phyloP scores from a whole-genome alignment of 192 early-diverging fungal genomes.

The Backusella westeae region DNA sequence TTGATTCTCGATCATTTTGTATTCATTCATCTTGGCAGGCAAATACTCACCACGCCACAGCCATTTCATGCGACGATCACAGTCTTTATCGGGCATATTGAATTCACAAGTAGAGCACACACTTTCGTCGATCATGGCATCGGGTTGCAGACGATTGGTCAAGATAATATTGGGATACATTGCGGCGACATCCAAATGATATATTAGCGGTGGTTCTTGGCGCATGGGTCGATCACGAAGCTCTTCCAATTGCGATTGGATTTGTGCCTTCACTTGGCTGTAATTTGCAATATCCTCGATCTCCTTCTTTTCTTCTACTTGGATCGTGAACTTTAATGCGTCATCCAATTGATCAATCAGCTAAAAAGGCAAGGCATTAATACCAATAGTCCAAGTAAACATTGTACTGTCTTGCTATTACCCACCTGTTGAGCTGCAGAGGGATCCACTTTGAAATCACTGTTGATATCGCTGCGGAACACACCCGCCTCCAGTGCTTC shows the following conservation, averaged over 20 bases:
- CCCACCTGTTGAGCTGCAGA: conserved; percentile 68
- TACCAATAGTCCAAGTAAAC: background rate
- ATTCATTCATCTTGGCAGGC: conserved; percentile 85
- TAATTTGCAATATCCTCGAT: conserved; percentile 86
- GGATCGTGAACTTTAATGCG: conserved; percentile 86
- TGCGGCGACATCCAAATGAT: conserved; percentile 99
- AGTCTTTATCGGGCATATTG: conserved; percentile 81
- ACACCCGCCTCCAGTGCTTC: conserved; percentile 99
- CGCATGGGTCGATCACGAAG: conserved; percentile 83
- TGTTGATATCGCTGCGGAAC: conserved; percentile 90
- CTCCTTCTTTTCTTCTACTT: conserved; percentile 73
- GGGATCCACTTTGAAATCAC: conserved; percentile 77
- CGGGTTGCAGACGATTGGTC: conserved; percentile 96
- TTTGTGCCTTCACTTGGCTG: conserved; percentile 75
- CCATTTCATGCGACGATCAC: conserved; percentile 95
- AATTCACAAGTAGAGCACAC: conserved; percentile 92
- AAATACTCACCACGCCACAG: conserved; percentile 97
- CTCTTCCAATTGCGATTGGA: conserved; percentile 61
- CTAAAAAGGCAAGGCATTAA: conserved; percentile 25
- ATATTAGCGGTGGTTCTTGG: conserved; percentile 81
- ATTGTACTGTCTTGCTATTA: background rate
- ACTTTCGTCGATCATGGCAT: conserved; percentile 90
- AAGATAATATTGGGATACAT: conserved; percentile 99
- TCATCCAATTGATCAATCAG: conserved; percentile 91
- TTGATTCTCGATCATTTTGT: conserved; percentile 88